phyloP scores from a whole-genome alignment of 805 yeast species.

The Teunomyces gatunensis region DNA sequence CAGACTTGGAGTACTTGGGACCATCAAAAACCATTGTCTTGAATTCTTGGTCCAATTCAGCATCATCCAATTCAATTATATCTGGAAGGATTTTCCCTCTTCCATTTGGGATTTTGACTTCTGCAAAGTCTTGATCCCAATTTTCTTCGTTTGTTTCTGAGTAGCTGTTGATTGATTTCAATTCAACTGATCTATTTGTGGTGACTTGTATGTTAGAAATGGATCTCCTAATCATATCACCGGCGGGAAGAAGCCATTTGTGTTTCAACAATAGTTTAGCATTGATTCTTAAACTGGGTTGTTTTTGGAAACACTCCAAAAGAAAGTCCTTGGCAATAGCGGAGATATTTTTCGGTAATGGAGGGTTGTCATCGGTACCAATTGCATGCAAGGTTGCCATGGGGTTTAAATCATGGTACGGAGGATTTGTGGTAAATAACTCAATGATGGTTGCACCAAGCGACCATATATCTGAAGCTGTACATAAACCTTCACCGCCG shows the following conservation, averaged over 20 bases:
- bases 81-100: conserved; percentile 4
- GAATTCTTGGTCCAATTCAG: conserved; percentile 9
- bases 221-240: neutral
- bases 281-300: conserved; percentile 55
- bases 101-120: conserved; percentile 10
- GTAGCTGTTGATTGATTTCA: conserved; percentile 23
- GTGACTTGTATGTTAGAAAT: neutral
- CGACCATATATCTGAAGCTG: conserved; percentile 91
- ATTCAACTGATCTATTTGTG: conserved; percentile 1
- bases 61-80: conserved; percentile 4
- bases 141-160: conserved; percentile 31
- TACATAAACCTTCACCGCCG: conserved; percentile 75
- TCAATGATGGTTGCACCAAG: conserved; percentile 94
- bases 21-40: conserved; percentile 7
- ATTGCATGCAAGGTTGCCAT: conserved; percentile 83
- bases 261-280: conserved; percentile 58
- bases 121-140: conserved; percentile 34
- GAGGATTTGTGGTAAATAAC: conserved; percentile 81
- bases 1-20: conserved; percentile 19
- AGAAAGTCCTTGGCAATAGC: conserved; percentile 53
- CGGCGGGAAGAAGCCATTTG: conserved; percentile 49
- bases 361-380: conserved; percentile 71
- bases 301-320: conserved; percentile 66
- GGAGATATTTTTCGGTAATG: conserved; percentile 55
- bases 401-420: conserved; percentile 71